Percentiles rank a stretch among this genome's conserved stretches.
Conservation (phyloP, 2,329 filamentous ascomycete genomes). For the Monilinia aucupariae region DNA sequence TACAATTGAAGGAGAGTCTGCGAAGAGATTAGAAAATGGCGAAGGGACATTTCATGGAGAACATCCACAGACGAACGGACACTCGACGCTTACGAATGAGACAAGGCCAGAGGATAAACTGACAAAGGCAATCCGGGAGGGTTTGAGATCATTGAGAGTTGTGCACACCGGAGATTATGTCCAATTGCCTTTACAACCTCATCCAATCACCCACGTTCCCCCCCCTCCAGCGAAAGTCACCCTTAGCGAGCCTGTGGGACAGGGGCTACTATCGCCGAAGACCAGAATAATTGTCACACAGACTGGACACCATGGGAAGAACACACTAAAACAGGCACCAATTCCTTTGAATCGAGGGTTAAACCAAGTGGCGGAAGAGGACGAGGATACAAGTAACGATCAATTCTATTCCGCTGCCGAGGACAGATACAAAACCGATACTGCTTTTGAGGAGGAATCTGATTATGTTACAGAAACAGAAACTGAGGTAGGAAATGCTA, state of each 20-base stretch:
- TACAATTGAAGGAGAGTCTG: constrained; percentile 72
- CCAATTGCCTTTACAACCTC: constrained; percentile 69
- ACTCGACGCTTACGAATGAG: constrained; percentile 33
- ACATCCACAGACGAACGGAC: constrained; percentile 45
- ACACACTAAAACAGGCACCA: constrained; percentile 42
- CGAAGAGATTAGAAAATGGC: constrained; percentile 74
- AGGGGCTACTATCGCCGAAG: constrained; percentile 69
- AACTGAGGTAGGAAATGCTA: constrained; percentile 52
- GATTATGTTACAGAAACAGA: constrained; percentile 52
- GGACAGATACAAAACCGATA: constrained; percentile 57
- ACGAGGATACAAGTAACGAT: constrained; percentile 82
- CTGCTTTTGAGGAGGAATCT: constrained; percentile 48
- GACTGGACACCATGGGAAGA: constrained; percentile 52
- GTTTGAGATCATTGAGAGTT: constrained; percentile 65
- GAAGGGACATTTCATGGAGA: constrained; percentile 75
- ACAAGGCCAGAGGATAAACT: constrained; percentile 51
- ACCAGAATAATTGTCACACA: constrained; percentile 81
- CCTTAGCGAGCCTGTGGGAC: constrained; percentile 90
- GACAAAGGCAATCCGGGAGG: constrained; percentile 63
- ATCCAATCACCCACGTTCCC: constrained; percentile 80
- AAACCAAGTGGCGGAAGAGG: constrained; percentile 55
- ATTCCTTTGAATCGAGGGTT: constrained; percentile 48
- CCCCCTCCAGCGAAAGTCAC: constrained; percentile 81
- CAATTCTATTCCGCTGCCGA: constrained; percentile 91
- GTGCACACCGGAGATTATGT: constrained; percentile 80